Base-by-base conservation (phyloP, 2,329 filamentous ascomycete genomes). In the Hypoxylon sp. region DNA sequence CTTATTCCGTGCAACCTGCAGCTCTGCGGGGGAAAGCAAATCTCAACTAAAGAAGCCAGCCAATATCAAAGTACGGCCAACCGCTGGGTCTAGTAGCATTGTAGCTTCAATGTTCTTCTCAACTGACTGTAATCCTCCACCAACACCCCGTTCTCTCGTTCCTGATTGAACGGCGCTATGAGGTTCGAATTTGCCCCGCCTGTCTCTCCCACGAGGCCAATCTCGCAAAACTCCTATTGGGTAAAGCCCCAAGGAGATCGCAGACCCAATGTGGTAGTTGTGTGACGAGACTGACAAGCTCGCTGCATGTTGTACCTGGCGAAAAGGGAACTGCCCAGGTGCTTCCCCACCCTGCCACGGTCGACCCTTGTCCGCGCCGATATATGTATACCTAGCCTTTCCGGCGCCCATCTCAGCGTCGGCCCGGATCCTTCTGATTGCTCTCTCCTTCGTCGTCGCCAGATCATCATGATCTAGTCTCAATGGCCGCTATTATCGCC, bases 61-160 rank as follows among this genome's bases (percentile, higher is more conserved):
- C 85, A 87, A 87, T 87, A 86, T 86, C 80, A 81, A 80, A 78
- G 78, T 77, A 75, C 79, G 76, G 77, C 80, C 84, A 76, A 65
- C 76, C 76, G 76, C 77, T 76, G 75, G 72, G 70, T 73, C 68
- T 46, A 34, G 53, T 34, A 56, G 51, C 38, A 14, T 23, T 30
- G 32, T 60, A 59, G 38, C 17, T 19, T 43, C 28, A 30, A 30
- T 30, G 5, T 30, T 50, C 57, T 63, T 63, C 62, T 67, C 63
- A 69, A 69, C 66, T 71, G 71, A 72, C 62, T 64, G 49, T 48
- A 67, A 67, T 69, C 67, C 72, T 70, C 38, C 71, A 72, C 70
- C 67, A 73, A 25, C n/a, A 30, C 45, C 59, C 61, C 32, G 69
- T 70, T 70, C 70, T 59, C 69, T 72, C 51, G 65, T 63, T 58